Evolutionary conservation across 2,329 filamentous ascomycete genomes (phyloP), one percentile per base, ranked within the genome.

Genomic region (Claviceps purpurea): DNA sequence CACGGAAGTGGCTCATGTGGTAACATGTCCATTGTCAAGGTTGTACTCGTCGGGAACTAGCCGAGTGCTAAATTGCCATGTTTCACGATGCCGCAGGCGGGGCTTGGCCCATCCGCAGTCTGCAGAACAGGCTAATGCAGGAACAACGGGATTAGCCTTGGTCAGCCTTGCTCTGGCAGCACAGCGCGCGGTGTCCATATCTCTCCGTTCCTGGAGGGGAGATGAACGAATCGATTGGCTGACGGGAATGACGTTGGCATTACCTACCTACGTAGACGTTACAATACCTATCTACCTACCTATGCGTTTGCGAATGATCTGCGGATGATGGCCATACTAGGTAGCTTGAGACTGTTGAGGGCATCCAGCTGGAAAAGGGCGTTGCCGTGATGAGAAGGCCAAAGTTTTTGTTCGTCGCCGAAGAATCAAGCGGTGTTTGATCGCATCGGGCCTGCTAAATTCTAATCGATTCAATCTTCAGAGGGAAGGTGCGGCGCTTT

Each of bases 101-200:
- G 52, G 45, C 39, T 38, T 49, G 47, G 45, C 38, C 41, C 49
- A 24, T 46, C 45, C 30, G 34, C 11, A 40, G 50, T 46, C 45
- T 18, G 34, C 11, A 40, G 50, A 58, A 60, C 57, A 51, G 57
- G 53, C 61, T 62, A 63, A 63, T 62, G 61, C 60, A 63, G 61
- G 61, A 60, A 62, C 61, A 46, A 51, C 56, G 56, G 57, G 53
- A 57, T 56, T 54, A 57, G 53, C 57, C 54, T 59, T 60, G 54
- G 52, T 26, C 26, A 37, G 44, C 26, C 16, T 46, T 22, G 6
- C 22, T 44, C 20, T 26, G 13, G 30, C 10, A 30, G 18, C 24
- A n/a, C 24, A 18, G 22, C 26, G 24, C 38, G 38, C 16, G 16
- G 30, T 58, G 58, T 54, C 57, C 55, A 54, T 58, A 22, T 38